A percentile compares a stretch with the other conserved stretches of the same genome.
These are phyloP conservation scores for Brasilioporus rufonigricans DNA, from an alignment of 768 basidiomycete species.

Conservation along the genomic window DNA sequence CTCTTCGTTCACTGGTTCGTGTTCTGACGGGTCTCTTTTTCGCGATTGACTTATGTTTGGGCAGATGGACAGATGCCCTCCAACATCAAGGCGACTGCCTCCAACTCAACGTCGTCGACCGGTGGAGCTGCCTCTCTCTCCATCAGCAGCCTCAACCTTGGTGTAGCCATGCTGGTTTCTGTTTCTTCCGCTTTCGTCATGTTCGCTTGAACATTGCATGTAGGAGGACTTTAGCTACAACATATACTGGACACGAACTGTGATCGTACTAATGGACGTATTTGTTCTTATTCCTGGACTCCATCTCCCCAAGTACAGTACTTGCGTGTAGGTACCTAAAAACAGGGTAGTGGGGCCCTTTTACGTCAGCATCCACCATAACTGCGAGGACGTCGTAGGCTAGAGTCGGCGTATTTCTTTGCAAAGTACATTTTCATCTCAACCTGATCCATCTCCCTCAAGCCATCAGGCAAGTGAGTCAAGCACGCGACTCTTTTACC, in stretches of 20 bases:
- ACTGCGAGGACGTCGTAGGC: neutral
- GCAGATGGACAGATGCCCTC: constrained; percentile 34
- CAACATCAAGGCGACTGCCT: constrained; percentile 20
- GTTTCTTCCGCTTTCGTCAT: constrained; percentile 35
- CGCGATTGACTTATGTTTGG: constrained; percentile 1
- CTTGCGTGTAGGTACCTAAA: neutral
- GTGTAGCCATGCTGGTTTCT: constrained; percentile 29
- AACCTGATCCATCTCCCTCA: neutral
- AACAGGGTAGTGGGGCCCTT: neutral
- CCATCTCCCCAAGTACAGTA: neutral
- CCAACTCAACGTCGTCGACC: constrained; percentile 22
- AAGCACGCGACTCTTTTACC: neutral
- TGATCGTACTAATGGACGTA: constrained; percentile 3
- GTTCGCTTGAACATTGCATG: constrained; percentile 28
- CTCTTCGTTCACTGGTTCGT: constrained; percentile 50
- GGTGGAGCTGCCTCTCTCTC: constrained; percentile 23
- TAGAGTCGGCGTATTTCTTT: neutral
- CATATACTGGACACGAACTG: neutral
- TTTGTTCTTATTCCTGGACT: neutral
- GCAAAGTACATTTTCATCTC: neutral
- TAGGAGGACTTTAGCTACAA: neutral
- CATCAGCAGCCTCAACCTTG: constrained; percentile 20
- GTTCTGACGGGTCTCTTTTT: neutral
- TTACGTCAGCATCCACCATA: constrained; percentile 25
- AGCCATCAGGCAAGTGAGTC: neutral